Evolutionary conservation across 495 filamentous ascomycete species (phyloP), one percentile per base, ranked within the genome.

Genomic region (Talaromyces ruber): DNA sequence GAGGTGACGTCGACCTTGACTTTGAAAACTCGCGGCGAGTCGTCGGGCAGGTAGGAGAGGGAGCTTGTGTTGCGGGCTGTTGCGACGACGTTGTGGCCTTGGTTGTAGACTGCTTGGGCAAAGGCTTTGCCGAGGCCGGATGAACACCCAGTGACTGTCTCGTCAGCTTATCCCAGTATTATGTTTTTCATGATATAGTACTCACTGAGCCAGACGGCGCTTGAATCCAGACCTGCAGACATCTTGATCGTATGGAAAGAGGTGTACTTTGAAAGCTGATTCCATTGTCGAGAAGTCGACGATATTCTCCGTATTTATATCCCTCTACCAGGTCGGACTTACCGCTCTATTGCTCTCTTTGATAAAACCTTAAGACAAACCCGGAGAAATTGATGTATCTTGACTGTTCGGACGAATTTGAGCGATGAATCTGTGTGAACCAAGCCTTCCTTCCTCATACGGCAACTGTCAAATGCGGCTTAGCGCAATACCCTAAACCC

Each of bases 71-170:
- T 71, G 57, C 72, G 70, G 16, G 79, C 76, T 1, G 79, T 84
- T 11, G 80, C 82, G 2, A 82, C 78, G 26, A 85, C 65, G 8
- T 74, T 75, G 55, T 81, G 67, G 30, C 70, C 67, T 8, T 72
- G 66, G 28, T 75, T 68, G 53, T 74, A 63, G 63, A 79, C 66
- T 25, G 59, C 63, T 12, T 67, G 60, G 55, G 76, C 76, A n/a
- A 84, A 61, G 22, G 72, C 67, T 39, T 72, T 74, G 51, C 83
- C 81, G 64, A 82, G 32, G 6, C 68, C 68, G 14, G 67, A 71
- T n/a, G 70, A 72, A 54, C 67, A 71, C 8, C 67, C 66, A 25
- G 68, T 71, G 4, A 69, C 70, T 72, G 37, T 30, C 26, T 30
- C 24, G 54, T 57, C 54, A 57, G 29, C 12, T 32, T 18, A 5